A percentile compares a stretch with the other conserved stretches of the same genome.
Conservation (phyloP, 352 stramenopile genomes). For the Phytopythium ostracodes region DNA sequence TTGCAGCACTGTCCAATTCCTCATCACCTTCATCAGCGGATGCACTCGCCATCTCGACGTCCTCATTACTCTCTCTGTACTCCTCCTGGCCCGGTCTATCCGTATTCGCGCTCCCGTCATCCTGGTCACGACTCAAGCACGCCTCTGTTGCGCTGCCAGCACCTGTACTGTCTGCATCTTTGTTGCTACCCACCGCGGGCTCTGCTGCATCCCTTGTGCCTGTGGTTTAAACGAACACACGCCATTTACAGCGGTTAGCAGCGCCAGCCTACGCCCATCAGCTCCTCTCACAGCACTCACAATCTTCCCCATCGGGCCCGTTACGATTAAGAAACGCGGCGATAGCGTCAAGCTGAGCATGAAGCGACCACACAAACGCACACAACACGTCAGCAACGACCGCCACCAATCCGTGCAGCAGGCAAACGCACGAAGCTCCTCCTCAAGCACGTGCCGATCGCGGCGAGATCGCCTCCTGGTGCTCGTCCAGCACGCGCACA, state of each 20-base stretch:
- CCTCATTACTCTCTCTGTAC: not conserved
- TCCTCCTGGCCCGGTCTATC: not conserved
- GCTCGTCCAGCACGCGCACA: conserved; percentile 52
- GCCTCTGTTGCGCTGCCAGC: too few relatives aligned
- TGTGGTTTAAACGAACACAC: too few relatives aligned
- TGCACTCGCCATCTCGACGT: not conserved
- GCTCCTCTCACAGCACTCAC: not conserved
- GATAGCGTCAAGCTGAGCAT: not conserved
- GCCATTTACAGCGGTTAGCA: too few relatives aligned
- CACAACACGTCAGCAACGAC: not conserved
- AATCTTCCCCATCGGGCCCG: not conserved
- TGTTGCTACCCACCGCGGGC: not conserved
- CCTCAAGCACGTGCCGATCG: conserved; percentile 30
- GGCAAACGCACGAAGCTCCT: not conserved
- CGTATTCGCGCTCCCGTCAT: not conserved
- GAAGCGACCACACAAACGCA: too few relatives aligned
- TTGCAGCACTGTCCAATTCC: not conserved
- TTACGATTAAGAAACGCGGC: not conserved
- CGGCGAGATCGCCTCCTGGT: conserved; percentile 50
- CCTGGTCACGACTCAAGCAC: not conserved
- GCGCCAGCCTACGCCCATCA: not conserved
- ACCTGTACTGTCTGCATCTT: too few relatives aligned
- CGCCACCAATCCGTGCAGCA: not conserved
- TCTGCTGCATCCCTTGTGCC: not conserved
- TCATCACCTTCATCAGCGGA: not conserved